Percentiles rank a stretch among this genome's conserved stretches.
phyloP scores from a whole-genome alignment of 1,284 basidiomycete genomes.

The Puccinia hordei region DNA sequence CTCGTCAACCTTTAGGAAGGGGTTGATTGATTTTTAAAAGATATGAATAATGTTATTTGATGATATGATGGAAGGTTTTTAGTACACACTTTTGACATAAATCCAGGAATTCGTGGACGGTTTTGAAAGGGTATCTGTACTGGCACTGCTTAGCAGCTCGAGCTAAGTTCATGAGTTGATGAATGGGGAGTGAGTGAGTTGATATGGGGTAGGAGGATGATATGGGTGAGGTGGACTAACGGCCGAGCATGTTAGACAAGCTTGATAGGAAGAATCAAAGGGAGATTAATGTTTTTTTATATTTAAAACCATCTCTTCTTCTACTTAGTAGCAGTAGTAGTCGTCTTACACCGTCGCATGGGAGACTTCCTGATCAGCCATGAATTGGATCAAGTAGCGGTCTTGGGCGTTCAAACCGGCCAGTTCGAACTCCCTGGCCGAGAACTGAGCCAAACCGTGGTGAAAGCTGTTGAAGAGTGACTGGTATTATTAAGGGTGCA shows the following conservation, averaged over 20 bases:
- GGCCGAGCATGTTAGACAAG: conserved; percentile 64
- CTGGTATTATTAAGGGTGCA: too few species aligned
- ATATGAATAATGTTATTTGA: too few species aligned
- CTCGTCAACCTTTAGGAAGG: conserved; percentile 61
- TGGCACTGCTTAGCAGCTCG: conserved; percentile 65
- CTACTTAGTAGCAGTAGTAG: too few species aligned
- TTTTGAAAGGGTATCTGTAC: conserved; percentile 68
- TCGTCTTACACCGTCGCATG: conserved; percentile 32
- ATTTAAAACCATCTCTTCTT: too few species aligned
- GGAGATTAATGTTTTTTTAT: too few species aligned
- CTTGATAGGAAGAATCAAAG: conserved; percentile 60
- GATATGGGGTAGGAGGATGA: too few species aligned
- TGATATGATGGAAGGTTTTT: too few species aligned
- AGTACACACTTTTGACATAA: conserved; percentile 66
- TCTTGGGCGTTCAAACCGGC: conserved; percentile 66
- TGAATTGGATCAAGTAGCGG: conserved; percentile 65
- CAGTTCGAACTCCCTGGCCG: conserved; percentile 65
- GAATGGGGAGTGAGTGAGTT: too few species aligned
- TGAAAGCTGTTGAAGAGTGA: conserved; percentile 65
- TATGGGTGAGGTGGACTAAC: conserved; percentile 53
- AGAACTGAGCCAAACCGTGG: conserved; percentile 66
- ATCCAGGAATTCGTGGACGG: conserved; percentile 68
- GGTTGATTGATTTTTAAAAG: not conserved
- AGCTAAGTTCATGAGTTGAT: conserved; percentile 48
- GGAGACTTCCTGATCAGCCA: conserved; percentile 58